Evolutionary conservation across 805 yeast genomes (phyloP).

Genomic region (Hanseniaspora pseudoguilliermondii): DNA sequence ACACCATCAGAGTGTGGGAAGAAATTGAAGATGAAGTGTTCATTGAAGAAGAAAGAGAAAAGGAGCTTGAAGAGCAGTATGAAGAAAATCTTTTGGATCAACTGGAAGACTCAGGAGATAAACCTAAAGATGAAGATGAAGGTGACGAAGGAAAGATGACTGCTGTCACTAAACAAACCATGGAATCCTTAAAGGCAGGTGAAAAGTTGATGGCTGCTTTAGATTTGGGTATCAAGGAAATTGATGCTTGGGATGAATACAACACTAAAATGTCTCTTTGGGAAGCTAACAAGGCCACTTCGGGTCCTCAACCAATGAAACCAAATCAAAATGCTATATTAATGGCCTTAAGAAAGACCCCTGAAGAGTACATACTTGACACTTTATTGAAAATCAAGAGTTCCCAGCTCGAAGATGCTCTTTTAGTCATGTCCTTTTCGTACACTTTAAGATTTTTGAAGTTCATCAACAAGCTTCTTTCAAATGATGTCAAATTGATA

Average conservation of each 20-base stretch:
- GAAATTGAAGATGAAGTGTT: slow-evolving; percentile 93
- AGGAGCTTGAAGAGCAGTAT: slow-evolving; percentile 83
- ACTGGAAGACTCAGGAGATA: slow-evolving; percentile 45
- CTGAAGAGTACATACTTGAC: slow-evolving; percentile 68
- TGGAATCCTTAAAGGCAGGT: slow-evolving; percentile 88
- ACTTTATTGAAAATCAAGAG: slow-evolving; percentile 59
- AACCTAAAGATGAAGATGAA: slow-evolving; percentile 24
- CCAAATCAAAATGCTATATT: slow-evolving; percentile 65
- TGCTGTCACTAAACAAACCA: slow-evolving; percentile 66
- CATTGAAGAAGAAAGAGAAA: slow-evolving; percentile 90
- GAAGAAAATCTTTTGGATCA: slow-evolving; percentile 68
- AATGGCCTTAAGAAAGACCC: slow-evolving; percentile 54
- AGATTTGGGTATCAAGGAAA: slow-evolving; percentile 65
- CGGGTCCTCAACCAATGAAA: slow-evolving; percentile 38
- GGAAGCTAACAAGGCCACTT: slow-evolving; percentile 30
- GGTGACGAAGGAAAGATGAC: slow-evolving; percentile 33
- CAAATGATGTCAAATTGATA: slow-evolving; percentile 32
- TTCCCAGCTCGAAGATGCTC: slow-evolving; percentile 83
- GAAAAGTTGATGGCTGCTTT: slow-evolving; percentile 86
- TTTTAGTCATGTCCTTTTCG: slow-evolving; percentile 81
- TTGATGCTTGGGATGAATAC: slow-evolving; percentile 44
- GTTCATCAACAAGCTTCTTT: slow-evolving; percentile 66
- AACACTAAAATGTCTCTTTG: slow-evolving; percentile 30
- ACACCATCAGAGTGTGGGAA: slow-evolving; percentile 83
- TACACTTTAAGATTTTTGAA: slow-evolving; percentile 57